Conservation (phyloP, 2,329 filamentous ascomycete species). For the Tothia fuscella region DNA sequence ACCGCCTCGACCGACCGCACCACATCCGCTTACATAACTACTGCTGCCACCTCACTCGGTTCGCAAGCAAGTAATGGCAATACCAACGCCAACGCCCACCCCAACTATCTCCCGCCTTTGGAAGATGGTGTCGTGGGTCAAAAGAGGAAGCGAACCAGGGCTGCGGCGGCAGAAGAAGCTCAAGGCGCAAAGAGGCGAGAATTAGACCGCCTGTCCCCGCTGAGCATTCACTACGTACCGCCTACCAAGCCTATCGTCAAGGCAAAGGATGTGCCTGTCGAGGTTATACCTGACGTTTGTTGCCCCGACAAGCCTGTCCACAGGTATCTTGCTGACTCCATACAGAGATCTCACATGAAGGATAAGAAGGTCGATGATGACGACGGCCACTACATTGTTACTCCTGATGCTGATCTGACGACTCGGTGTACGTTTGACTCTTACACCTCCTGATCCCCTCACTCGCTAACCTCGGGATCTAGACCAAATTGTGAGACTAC, state of each 20-base stretch:
- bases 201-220: conserved; percentile 48
- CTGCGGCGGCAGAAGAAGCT: conserved; percentile 67
- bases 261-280: conserved; percentile 52
- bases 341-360: conserved; percentile 34
- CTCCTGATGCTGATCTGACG: conserved; percentile 73
- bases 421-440: conserved; percentile 61
- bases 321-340: neutral
- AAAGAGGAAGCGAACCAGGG: conserved; percentile 80
- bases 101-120: conserved; percentile 47
- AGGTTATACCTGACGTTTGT: conserved; percentile 47
- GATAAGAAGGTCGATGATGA: conserved; percentile 82
- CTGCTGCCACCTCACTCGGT: conserved; percentile 75
- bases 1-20: conserved; percentile 76
- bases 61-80: conserved; percentile 49
- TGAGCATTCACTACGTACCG: conserved; percentile 62
- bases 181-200: conserved; percentile 54
- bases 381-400: conserved; percentile 92
- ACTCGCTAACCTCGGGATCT: conserved; percentile 9
- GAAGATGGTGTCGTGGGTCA: conserved; percentile 59
- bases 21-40: conserved; percentile 69
- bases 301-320: neutral
- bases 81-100: too few relatives aligned
- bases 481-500: conserved; percentile 82
- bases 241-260: conserved; percentile 85
- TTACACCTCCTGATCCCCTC: conserved; percentile 11